Conservation (phyloP, 1,284 basidiomycete species). For the Rhizoctonia solani region DNA sequence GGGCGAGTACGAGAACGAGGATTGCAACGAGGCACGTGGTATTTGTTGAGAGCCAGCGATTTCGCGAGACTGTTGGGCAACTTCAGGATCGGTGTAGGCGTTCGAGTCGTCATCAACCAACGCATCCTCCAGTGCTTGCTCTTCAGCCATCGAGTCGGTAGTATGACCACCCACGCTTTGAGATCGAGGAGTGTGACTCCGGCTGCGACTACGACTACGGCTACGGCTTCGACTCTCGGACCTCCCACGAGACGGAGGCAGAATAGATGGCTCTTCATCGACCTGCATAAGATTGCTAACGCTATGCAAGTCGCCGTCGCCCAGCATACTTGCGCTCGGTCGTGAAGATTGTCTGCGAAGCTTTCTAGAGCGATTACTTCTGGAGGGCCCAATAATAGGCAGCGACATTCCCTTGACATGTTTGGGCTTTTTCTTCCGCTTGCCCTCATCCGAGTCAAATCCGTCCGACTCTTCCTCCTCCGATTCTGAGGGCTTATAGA, state of each 20-base stretch:
- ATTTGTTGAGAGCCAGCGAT: slow-evolving; percentile 34
- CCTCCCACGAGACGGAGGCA: slow-evolving; percentile 24
- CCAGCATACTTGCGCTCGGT: slow-evolving; percentile 6
- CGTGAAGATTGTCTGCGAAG: slow-evolving; percentile 22
- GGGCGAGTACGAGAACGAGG: slow-evolving; percentile 15
- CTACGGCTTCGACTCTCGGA: slow-evolving; percentile 11
- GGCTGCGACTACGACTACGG: too few species aligned
- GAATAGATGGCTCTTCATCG: slow-evolving; percentile 17
- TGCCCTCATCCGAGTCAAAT: slow-evolving; percentile 59
- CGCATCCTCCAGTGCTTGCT: slow-evolving; percentile 7
- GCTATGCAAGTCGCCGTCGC: slow-evolving; percentile 40
- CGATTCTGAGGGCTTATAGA: slow-evolving; percentile 67
- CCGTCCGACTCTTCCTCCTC: slow-evolving; percentile 62
- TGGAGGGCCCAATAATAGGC: slow-evolving; percentile 65
- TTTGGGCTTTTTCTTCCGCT: slow-evolving; percentile 60
- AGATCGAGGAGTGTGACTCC: slow-evolving; percentile 26
- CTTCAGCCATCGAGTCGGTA: slow-evolving; percentile 15
- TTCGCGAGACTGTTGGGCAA: slow-evolving; percentile 25
- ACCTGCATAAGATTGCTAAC: slow-evolving; percentile 26
- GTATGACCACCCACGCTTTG: slow-evolving; percentile 17
- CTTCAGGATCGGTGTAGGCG: slow-evolving; percentile 21
- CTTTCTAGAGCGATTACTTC: slow-evolving; percentile 40
- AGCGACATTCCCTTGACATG: slow-evolving; percentile 59
- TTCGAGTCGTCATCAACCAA: slow-evolving; percentile 19
- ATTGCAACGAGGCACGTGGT: slow-evolving; percentile 5